Base-by-base conservation (phyloP, 192 early-diverging fungal genomes). In the Phlyctochytrium planicorne region DNA sequence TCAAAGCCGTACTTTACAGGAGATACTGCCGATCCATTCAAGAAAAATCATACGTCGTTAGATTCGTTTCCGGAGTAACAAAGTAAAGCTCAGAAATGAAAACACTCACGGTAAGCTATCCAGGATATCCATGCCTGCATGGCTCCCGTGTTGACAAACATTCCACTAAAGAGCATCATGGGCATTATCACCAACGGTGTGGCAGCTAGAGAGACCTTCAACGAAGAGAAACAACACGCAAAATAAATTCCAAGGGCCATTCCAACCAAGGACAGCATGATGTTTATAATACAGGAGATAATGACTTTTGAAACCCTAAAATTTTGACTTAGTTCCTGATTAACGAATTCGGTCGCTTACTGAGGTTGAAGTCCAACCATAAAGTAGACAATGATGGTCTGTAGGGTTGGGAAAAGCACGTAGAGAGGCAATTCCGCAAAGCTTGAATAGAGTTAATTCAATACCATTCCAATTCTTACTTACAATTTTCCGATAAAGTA, bases 1-100 rank as follows among this genome's bases (percentile, higher is more conserved):
- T 79, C 70, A 60, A 81, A 87, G 3, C 76, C 74, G 65, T 84
- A 87, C 63, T 81, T 82, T 55, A 84, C 73, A 29, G 86, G 86
- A 2, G 66, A 63, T 27, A 68, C 63, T 61, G 20, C 25, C n/a
- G n/a, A n/a, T n/a, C n/a, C n/a, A n/a, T n/a, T n/a, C n/a, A n/a
- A n/a, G n/a, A n/a, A 52, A 60, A 82, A 30, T 69, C 71, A 59
- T 83, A 62, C 68, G 69, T 83, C 2, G 70, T 78, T 0, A 81
- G 79, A n/a, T 79, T 80, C 34, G 75, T 78, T 10, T 70, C 77
- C 4, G 69, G 70, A 56, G 83, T 86, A 59, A 86, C 80, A 23
- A 86, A 70, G 50, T 83, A 76, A 3, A 81, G 81, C 30, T 73
- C 72, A n/a, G n/a, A n/a, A n/a, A n/a, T n/a, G n/a, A n/a, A 1